phyloP scores from a whole-genome alignment of 2,329 filamentous ascomycete species.

The Ophiostoma ulmi region DNA sequence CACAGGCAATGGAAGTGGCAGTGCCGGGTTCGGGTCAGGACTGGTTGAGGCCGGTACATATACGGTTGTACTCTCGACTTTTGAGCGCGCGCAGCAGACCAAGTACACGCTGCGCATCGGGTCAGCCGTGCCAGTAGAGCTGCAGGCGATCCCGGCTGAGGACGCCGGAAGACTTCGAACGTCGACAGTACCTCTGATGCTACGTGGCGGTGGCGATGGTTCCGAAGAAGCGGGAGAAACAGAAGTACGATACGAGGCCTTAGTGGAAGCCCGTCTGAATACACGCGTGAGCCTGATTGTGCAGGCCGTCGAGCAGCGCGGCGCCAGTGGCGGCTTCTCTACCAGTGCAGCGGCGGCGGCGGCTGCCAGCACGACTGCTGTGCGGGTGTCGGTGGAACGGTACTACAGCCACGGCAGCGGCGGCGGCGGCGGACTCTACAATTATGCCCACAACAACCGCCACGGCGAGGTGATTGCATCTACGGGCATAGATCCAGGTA shows the following conservation, averaged over 20 bases:
- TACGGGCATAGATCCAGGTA: slow-evolving; percentile 41
- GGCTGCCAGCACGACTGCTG: slow-evolving; percentile 35
- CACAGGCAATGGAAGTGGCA: slow-evolving; percentile 22
- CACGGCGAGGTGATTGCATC: slow-evolving; percentile 53
- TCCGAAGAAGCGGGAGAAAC: slow-evolving; percentile 24
- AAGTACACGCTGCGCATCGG: slow-evolving; percentile 67
- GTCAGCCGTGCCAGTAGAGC: slow-evolving; percentile 53
- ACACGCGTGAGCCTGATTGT: slow-evolving; percentile 56
- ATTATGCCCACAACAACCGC: not conserved
- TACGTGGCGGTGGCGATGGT: slow-evolving; percentile 15
- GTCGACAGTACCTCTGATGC: slow-evolving; percentile 49
- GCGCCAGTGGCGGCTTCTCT: slow-evolving; percentile 27
- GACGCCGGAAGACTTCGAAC: slow-evolving; percentile 68
- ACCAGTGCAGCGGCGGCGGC: slow-evolving; percentile 28
- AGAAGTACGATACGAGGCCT: slow-evolving; percentile 38
- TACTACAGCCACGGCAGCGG: not conserved
- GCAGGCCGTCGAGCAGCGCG: slow-evolving; percentile 25
- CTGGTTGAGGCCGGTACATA: slow-evolving; percentile 68
- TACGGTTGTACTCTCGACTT: slow-evolving; percentile 86
- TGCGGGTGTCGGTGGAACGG: slow-evolving; percentile 68
- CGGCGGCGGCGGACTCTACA: slow-evolving; percentile 32
- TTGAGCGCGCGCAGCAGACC: slow-evolving; percentile 71
- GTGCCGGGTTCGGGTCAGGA: slow-evolving; percentile 25
- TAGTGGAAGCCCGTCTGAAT: slow-evolving; percentile 44
- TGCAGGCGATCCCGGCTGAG: slow-evolving; percentile 63